phyloP scores from a whole-genome alignment of 805 yeast species.

The Metschnikowia matae region DNA sequence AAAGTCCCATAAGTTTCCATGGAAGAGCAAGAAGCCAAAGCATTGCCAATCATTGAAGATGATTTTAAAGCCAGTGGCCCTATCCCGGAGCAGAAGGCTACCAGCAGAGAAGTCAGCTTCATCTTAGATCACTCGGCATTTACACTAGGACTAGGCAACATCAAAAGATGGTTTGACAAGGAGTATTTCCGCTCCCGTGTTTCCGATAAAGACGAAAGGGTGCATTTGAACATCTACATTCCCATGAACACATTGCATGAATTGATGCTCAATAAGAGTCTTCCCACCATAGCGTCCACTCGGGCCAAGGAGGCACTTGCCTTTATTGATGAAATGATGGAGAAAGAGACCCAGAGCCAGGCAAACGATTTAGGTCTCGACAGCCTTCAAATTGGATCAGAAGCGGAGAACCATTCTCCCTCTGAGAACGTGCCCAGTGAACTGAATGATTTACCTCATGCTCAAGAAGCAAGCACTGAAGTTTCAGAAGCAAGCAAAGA shows the following conservation, averaged over 20 bases:
- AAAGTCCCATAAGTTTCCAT: background rate
- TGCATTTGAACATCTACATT: slow-evolving; percentile 40
- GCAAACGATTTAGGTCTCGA: slow-evolving; percentile 1
- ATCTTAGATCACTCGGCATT: slow-evolving; percentile 67
- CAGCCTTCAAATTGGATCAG: slow-evolving; percentile 1
- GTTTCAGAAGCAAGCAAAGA: too few species aligned
- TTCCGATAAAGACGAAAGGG: slow-evolving; percentile 15
- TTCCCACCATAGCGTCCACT: slow-evolving; percentile 51
- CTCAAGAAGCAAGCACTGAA: background rate
- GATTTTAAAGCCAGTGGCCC: background rate
- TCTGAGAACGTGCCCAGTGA: background rate
- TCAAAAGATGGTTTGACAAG: slow-evolving; percentile 56
- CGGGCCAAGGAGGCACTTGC: slow-evolving; percentile 63
- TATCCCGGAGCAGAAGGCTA: background rate
- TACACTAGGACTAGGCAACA: slow-evolving; percentile 63
- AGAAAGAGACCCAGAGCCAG: slow-evolving; percentile 12
- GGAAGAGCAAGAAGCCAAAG: background rate
- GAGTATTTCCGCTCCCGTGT: slow-evolving; percentile 28
- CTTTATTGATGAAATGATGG: slow-evolving; percentile 50
- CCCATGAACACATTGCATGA: slow-evolving; percentile 43
- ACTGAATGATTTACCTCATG: background rate
- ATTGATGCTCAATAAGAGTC: slow-evolving; percentile 30
- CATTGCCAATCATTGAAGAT: background rate
- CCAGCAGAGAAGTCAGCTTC: slow-evolving; percentile 29
- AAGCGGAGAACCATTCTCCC: background rate